Conservation (phyloP, 176 grass and related monocot species). For the Eragrostis nindensis region DNA sequence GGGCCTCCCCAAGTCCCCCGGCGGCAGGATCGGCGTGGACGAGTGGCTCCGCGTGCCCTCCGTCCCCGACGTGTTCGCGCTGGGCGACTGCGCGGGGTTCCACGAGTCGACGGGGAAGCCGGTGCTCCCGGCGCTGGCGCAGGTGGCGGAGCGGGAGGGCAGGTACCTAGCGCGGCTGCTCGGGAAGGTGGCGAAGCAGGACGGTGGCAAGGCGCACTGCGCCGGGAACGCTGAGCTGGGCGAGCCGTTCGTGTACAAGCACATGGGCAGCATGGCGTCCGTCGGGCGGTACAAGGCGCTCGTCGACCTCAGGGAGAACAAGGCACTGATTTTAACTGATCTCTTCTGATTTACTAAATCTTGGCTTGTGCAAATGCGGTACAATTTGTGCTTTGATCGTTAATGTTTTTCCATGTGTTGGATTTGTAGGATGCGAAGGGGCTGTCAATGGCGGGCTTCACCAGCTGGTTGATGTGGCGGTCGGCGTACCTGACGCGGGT, state of each 20-base stretch:
- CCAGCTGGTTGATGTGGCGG: constrained; percentile 87
- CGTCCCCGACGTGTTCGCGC: constrained; percentile 74
- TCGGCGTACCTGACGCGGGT: constrained; percentile 86
- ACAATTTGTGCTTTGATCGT: background rate
- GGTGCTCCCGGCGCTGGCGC: constrained; percentile 92
- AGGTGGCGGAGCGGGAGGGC: constrained; percentile 96
- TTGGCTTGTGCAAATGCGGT: background rate
- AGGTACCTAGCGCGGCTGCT: constrained; percentile 66
- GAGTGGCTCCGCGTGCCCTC: constrained; percentile 84
- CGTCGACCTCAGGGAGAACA: constrained; percentile 90
- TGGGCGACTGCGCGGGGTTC: constrained; percentile 94
- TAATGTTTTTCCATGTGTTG: background rate
- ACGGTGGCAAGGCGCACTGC: constrained; percentile 66
- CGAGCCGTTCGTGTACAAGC: constrained; percentile 92
- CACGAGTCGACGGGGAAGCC: constrained; percentile 66
- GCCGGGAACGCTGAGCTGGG: constrained; percentile 51
- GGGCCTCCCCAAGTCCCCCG: constrained; percentile 66
- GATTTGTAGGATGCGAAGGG: constrained; percentile 58
- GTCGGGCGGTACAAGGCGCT: constrained; percentile 92
- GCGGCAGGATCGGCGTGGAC: constrained; percentile 89
- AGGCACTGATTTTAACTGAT: constrained; percentile 36
- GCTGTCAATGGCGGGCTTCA: constrained; percentile 67
- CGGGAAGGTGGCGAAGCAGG: constrained; percentile 53
- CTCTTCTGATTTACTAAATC: background rate
- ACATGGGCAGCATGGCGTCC: constrained; percentile 94